Percentiles rank a stretch among this genome's conserved stretches.
Conservation (phyloP, 768 basidiomycete species). For the Collybia sp. region DNA sequence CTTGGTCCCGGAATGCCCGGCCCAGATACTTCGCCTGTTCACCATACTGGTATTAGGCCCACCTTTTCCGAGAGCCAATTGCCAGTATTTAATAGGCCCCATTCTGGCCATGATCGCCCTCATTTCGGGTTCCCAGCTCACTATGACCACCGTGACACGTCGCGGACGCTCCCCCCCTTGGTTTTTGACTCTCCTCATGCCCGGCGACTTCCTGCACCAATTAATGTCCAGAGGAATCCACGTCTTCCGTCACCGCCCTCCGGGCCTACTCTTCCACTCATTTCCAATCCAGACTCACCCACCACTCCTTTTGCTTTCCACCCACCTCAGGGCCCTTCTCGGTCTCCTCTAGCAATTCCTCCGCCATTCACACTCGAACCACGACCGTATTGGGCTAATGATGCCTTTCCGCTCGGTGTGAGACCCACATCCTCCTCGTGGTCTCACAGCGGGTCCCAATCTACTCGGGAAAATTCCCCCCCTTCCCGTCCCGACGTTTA, state of each 20-base stretch:
- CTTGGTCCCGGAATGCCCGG: conserved; percentile 57
- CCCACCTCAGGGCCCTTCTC: conserved; percentile 22
- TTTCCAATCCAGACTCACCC: conserved; percentile 3
- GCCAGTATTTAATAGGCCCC: too few species aligned
- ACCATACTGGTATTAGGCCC: too few species aligned
- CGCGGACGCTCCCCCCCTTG: conserved; percentile 31
- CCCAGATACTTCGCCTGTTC: conserved; percentile 12
- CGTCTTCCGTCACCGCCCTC: neutral
- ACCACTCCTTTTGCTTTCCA: conserved; percentile 23
- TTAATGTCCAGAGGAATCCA: neutral
- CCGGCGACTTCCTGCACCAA: conserved; percentile 7
- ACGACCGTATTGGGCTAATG: conserved; percentile 58
- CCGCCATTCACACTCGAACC: conserved; percentile 69
- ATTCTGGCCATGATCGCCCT: too few species aligned
- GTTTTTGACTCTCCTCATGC: conserved; percentile 13
- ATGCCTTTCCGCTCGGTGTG: conserved; percentile 30
- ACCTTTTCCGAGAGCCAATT: too few species aligned
- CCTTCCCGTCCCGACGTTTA: conserved; percentile 8
- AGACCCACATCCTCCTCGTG: conserved; percentile 31
- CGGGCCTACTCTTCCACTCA: conserved; percentile 9
- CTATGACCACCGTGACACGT: conserved; percentile 2
- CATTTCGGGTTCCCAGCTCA: too few species aligned
- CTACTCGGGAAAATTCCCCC: conserved; percentile 22
- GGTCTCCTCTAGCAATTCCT: conserved; percentile 26
- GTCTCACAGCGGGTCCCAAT: conserved; percentile 25